Base-by-base conservation (phyloP, 352 stramenopile genomes). In the Pythium plurisporium region DNA sequence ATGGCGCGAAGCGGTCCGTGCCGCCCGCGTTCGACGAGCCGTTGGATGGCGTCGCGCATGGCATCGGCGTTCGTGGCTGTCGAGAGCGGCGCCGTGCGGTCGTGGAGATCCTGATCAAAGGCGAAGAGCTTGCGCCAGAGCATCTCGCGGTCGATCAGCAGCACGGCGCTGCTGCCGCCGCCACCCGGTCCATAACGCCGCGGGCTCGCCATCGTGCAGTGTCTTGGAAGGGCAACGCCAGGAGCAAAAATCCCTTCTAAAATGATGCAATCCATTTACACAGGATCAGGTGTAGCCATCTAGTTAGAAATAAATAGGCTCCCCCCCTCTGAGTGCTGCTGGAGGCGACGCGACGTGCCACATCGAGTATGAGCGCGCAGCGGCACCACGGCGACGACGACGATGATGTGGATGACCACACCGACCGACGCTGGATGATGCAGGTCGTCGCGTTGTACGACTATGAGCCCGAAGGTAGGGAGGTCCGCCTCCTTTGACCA, bases 51-150 rank as follows among this genome's bases (percentile, higher is more conserved):
- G 12, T 40, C 36, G 43, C 66, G 61, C 36, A 77, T 55, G 2
- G 17, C 23, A 20, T 68, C 60, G 12, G 42, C 47, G 14, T 12
- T 38, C 12, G 62, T 38, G 27, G 55, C 17, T 30, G 17, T 36
- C 4, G 17, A 33, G 15, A 12, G 10, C 34, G 33, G n/a, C 33
- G 30, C 26, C 15, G 2, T 22, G 30, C 5, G 42, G 19, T 22
- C 40, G 3, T 50, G 20, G 12, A 37, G 9, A 45, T 65, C 56
- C 41, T 60, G 62, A 50, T 85, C 76, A 45, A 89, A 86, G 5
- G 73, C 73, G 36, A 89, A 80, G 40, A 89, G 76, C 62, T 86
- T 87, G 15, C 74, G 68, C 77, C 75, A 88, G 17, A 90, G 72
- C 62, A 82, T 65, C 45, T 79, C 68, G 31, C 72, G 69, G 49